Percentiles rank a stretch among this genome's conserved stretches.
phyloP scores from a whole-genome alignment of 768 basidiomycete species.

The Flagelloscypha sp. region DNA sequence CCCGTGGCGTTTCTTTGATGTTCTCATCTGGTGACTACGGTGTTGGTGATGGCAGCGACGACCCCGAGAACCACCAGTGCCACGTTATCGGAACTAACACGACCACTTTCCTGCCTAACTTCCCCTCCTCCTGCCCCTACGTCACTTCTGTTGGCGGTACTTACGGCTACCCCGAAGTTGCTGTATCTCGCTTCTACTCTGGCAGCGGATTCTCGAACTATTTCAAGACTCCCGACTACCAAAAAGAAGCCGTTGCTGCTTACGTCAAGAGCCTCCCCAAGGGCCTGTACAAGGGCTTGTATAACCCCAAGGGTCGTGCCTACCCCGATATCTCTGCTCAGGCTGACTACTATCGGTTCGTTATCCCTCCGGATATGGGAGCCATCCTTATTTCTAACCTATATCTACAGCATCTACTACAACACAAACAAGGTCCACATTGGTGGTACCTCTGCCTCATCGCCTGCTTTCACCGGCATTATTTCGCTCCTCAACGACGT shows the following conservation, averaged over 20 bases:
- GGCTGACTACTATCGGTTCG: too few species aligned
- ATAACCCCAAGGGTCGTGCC: constrained; percentile 28
- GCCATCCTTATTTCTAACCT: too few species aligned
- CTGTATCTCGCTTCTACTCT: constrained; percentile 20
- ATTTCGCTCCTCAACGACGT: constrained; percentile 36
- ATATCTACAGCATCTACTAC: too few species aligned
- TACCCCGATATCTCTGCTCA: constrained; percentile 42
- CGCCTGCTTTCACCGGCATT: constrained; percentile 36
- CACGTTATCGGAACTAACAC: neutral
- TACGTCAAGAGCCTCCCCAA: constrained; percentile 28
- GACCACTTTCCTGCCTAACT: constrained; percentile 28
- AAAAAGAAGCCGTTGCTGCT: constrained; percentile 24
- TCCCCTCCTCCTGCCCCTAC: constrained; percentile 35
- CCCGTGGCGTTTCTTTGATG: constrained; percentile 54
- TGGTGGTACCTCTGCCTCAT: constrained; percentile 34
- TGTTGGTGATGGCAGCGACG: constrained; percentile 52
- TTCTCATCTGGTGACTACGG: constrained; percentile 65
- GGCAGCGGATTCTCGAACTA: constrained; percentile 25
- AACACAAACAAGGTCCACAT: too few species aligned
- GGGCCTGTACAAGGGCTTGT: constrained; percentile 19
- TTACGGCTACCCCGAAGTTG: constrained; percentile 24
- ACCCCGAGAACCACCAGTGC: constrained; percentile 48
- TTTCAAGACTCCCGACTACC: constrained; percentile 22
- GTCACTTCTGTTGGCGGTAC: constrained; percentile 42
- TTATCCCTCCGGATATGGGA: too few species aligned